Evolutionary conservation across 306 rosid species (phyloP).

Genomic region (Quercus parvula): DNA sequence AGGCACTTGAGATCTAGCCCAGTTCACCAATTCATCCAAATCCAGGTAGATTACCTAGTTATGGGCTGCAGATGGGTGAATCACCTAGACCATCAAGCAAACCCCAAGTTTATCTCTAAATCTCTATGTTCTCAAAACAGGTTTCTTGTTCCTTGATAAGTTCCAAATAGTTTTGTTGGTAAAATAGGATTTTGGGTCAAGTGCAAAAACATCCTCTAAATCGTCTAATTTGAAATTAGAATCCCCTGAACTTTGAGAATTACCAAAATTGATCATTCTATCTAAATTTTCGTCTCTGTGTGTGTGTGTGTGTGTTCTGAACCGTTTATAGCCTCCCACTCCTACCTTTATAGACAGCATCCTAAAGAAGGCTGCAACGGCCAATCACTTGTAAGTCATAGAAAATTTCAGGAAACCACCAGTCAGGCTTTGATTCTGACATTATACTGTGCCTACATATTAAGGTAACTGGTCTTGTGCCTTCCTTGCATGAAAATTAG

Average conservation of each 20-base stretch:
- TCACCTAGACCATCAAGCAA: not conserved
- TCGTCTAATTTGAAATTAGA: too few relatives aligned
- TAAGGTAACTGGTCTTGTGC: not conserved
- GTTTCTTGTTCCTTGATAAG: not conserved
- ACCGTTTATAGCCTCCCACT: not conserved
- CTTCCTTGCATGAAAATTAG: not conserved
- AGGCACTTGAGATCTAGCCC: not conserved
- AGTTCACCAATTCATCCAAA: not conserved
- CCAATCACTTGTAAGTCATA: not conserved
- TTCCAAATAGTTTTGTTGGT: not conserved
- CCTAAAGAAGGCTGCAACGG: not conserved
- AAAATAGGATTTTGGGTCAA: not conserved
- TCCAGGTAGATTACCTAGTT: not conserved
- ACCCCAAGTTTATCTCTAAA: not conserved
- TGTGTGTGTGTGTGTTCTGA: not conserved
- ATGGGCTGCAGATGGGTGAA: not conserved
- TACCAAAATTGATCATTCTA: too few relatives aligned
- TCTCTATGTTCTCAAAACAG: not conserved
- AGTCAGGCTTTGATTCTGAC: not conserved
- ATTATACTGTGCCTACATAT: not conserved
- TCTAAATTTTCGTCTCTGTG: too few relatives aligned
- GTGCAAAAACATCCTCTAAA: too few relatives aligned
- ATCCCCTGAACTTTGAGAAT: too few relatives aligned
- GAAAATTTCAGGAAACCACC: not conserved
- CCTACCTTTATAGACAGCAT: not conserved